Conservation (phyloP, 306 rosid genomes). For the Delonix regia region DNA sequence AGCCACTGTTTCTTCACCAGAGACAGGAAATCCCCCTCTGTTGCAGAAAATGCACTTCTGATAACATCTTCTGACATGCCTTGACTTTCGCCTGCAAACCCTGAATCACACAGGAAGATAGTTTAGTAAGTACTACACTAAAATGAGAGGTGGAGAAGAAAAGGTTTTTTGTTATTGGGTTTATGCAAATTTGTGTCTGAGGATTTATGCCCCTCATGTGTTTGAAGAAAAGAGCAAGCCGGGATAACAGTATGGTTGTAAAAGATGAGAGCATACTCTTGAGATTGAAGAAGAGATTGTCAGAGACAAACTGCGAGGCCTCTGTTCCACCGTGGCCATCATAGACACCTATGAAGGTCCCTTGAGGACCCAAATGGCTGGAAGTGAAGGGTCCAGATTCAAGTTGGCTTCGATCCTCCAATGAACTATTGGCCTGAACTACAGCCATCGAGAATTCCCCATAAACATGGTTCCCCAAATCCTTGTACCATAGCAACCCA, state of each 20-base stretch:
- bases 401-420: slow-evolving; percentile 88
- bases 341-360: slow-evolving; percentile 85
- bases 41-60: slow-evolving; percentile 63
- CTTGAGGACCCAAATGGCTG: slow-evolving; percentile 60
- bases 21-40: slow-evolving; percentile 80
- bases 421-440: slow-evolving; percentile 73
- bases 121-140: background rate
- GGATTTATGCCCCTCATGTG: background rate
- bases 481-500: slow-evolving; percentile 86
- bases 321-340: slow-evolving; percentile 94
- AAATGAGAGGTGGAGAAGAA: background rate
- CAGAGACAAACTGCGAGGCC: slow-evolving; percentile 78
- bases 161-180: background rate
- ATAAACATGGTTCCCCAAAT: slow-evolving; percentile 78
- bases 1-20: slow-evolving; percentile 78
- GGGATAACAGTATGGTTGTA: background rate
- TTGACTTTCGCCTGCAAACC: slow-evolving; percentile 65
- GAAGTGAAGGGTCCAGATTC: slow-evolving; percentile 80
- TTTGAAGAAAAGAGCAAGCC: background rate
- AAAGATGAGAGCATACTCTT: slow-evolving; percentile 63
- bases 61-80: slow-evolving; percentile 68
- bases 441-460: slow-evolving; percentile 95
- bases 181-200: background rate
- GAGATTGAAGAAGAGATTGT: slow-evolving; percentile 73
- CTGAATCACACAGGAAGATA: slow-evolving; percentile 50